Conservation (phyloP, 2,329 filamentous ascomycete species). For the Claviceps sp. region DNA sequence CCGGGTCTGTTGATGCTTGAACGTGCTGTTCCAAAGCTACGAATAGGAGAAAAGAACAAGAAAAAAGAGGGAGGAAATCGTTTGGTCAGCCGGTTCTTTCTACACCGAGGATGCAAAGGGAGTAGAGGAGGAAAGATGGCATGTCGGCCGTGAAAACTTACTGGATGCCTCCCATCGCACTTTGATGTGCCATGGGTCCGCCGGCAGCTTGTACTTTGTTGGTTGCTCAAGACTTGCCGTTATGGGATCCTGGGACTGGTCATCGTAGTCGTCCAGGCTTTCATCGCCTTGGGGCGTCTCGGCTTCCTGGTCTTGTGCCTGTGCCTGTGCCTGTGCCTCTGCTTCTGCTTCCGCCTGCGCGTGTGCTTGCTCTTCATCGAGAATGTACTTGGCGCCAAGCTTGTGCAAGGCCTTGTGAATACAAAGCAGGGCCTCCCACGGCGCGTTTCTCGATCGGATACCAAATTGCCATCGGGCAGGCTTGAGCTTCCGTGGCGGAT, state of each 20-base stretch:
- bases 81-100: too few relatives aligned
- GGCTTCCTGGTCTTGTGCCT: slow-evolving; percentile 20
- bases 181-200: slow-evolving; percentile 88
- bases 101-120: too few relatives aligned
- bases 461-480: slow-evolving; percentile 96
- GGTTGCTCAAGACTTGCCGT: slow-evolving; percentile 34
- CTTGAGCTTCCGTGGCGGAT: slow-evolving; percentile 56
- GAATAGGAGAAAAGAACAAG: neutral
- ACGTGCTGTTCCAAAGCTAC: slow-evolving; percentile 7
- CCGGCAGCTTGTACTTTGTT: slow-evolving; percentile 69
- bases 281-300: slow-evolving; percentile 22
- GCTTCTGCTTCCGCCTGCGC: slow-evolving; percentile 8
- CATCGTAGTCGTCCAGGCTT: slow-evolving; percentile 28
- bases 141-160: slow-evolving; percentile 30
- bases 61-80: neutral
- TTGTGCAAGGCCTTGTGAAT: slow-evolving; percentile 86
- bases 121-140: neutral
- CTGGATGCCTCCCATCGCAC: slow-evolving; percentile 79
- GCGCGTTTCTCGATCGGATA: slow-evolving; percentile 85
- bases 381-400: slow-evolving; percentile 79
- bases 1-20: slow-evolving; percentile 1
- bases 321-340: too few relatives aligned
- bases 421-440: slow-evolving; percentile 85
- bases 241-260: slow-evolving; percentile 21
- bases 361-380: slow-evolving; percentile 45